Conservation (phyloP, 768 basidiomycete species). For the Boletus subparvulus region DNA sequence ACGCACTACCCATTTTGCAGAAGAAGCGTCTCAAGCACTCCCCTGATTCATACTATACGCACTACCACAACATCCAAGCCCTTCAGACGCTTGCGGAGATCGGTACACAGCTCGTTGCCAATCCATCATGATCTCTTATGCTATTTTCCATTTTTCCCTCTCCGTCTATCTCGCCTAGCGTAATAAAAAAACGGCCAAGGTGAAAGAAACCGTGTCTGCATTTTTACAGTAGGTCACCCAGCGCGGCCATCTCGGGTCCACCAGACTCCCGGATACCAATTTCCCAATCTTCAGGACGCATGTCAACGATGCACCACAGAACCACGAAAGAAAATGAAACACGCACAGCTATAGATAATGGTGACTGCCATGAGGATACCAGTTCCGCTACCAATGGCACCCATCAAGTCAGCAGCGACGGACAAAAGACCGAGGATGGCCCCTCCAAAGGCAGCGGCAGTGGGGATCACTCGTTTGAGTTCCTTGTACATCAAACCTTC, state of each 20-base stretch:
- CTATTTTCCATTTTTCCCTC: constrained; percentile 1
- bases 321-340: neutral
- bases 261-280: constrained; percentile 81
- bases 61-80: neutral
- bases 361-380: constrained; percentile 98
- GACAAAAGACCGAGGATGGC: constrained; percentile 93
- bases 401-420: constrained; percentile 91
- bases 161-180: constrained; percentile 10
- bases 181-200: constrained; percentile 2
- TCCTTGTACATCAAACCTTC: constrained; percentile 99
- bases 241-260: constrained; percentile 78
- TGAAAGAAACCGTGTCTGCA: neutral
- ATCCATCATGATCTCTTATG: neutral
- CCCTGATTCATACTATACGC: neutral
- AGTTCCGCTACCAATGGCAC: constrained; percentile 93
- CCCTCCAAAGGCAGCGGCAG: constrained; percentile 95
- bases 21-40: neutral
- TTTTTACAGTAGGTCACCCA: constrained; percentile 72
- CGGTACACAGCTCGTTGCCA: neutral
- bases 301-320: neutral
- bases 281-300: constrained; percentile 71
- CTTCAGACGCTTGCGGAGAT: neutral
- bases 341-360: constrained; percentile 81
- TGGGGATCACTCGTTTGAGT: constrained; percentile 95
- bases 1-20: too few species aligned